These are phyloP conservation scores for Pyrenochaeta sp. DNA, from an alignment of 2,329 filamentous ascomycete genomes.

Conservation along the genomic window DNA sequence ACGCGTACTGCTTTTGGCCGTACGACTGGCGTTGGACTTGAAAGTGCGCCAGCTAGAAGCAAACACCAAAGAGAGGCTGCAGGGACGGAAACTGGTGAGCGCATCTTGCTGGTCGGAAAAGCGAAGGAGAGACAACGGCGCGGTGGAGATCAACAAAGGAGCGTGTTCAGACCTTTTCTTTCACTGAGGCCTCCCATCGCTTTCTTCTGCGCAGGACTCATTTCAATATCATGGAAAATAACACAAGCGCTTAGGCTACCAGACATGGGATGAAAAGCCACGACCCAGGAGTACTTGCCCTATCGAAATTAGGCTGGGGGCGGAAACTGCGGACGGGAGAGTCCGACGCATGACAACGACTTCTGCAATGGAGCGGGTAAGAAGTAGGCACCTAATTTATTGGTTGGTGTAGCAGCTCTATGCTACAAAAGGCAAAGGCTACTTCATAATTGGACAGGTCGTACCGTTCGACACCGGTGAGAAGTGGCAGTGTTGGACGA, in stretches of 20 bases:
- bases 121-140: background rate
- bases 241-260: background rate
- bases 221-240: background rate
- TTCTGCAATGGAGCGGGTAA: background rate
- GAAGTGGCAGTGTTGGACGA: background rate
- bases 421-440: background rate
- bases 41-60: background rate
- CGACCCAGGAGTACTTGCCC: background rate
- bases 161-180: background rate
- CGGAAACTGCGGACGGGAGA: background rate
- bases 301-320: background rate
- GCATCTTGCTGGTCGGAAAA: background rate
- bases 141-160: background rate
- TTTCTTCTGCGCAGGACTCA: background rate
- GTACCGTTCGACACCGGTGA: background rate
- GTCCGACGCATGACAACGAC: no score
- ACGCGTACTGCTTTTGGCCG: conserved; percentile 4
- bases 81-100: background rate
- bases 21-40: background rate
- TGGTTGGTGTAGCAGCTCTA: no score
- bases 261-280: background rate
- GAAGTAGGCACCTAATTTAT: no score
- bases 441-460: background rate
- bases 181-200: background rate
- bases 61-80: background rate